Evolutionary conservation across 352 stramenopile species (phyloP), one percentile per base, ranked within the genome.

Genomic region (Thalassiosira gravida): DNA sequence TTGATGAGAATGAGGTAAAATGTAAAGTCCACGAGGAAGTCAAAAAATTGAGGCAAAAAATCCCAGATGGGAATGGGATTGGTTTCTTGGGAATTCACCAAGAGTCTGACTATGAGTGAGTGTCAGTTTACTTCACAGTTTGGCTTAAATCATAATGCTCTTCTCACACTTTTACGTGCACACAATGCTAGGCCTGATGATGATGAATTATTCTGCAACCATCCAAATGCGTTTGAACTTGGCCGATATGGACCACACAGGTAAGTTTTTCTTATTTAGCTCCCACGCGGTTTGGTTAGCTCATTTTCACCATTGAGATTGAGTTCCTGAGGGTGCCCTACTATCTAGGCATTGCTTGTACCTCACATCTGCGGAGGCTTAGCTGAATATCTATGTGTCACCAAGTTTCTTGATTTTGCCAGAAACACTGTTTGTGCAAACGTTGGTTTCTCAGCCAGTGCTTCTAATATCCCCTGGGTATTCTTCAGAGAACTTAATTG

Each of bases 161-260:
- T n/a, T n/a, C n/a, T n/a, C n/a, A n/a, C n/a, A n/a, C n/a, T n/a
- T n/a, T n/a, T n/a, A n/a, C n/a, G n/a, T n/a, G n/a, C n/a, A n/a
- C n/a, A n/a, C n/a, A n/a, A n/a, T n/a, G n/a, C n/a, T 22, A 70
- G 62, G 7, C 16, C 67, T 24, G 62, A 74, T 61, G 64, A 83
- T 44, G 55, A 29, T 22, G 20, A 61, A 24, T 29, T 25, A 13
- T 80, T 83, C 52, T 83, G 74, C 46, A 82, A 56, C 57, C 57
- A 24, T 67, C 61, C 71, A 32, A 44, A 59, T 59, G 50, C 58
- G 18, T 49, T 88, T 27, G 70, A 85, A 47, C 46, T 88, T 50
- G 79, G 80, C 32, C 55, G 81, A 53, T 87, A 83, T 39, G 84
- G 80, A 30, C 77, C 72, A 27, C 39, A 77, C 9, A 58, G 42